Evolutionary conservation across 345 rosid species (phyloP).

Genomic region (Populus deltoides): DNA sequence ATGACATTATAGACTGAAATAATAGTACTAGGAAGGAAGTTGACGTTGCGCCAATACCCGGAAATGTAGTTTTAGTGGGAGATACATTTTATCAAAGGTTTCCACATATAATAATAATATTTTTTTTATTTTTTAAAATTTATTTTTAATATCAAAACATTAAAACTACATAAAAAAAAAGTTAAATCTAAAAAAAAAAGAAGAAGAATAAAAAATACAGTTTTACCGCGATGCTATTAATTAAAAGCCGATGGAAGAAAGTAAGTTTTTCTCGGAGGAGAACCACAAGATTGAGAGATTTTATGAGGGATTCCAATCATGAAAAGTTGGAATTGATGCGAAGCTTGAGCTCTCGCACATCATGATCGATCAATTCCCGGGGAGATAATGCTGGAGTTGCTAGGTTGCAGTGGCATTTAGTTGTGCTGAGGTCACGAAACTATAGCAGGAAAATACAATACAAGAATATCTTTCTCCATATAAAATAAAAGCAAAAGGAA

Average conservation of each 20-base stretch:
- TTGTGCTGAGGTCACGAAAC: background rate
- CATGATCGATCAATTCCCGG: background rate
- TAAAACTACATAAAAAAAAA: too few species aligned
- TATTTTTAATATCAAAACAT: too few species aligned
- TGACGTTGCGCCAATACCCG: background rate
- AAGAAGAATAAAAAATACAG: too few species aligned
- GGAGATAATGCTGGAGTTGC: background rate
- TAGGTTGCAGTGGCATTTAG: background rate
- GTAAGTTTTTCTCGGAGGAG: background rate
- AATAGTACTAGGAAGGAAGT: background rate
- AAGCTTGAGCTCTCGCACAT: background rate
- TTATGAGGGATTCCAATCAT: background rate
- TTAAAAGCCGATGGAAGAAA: background rate
- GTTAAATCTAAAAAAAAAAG: too few species aligned
- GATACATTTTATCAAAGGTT: slow-evolving; percentile 6
- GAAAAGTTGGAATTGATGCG: slow-evolving; percentile 13
- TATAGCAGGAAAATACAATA: background rate
- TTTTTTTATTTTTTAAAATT: too few species aligned
- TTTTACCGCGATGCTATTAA: background rate
- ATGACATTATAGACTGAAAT: background rate
- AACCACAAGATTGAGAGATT: slow-evolving; percentile 7
- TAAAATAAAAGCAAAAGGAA: slow-evolving; percentile 2
- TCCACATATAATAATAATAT: background rate
- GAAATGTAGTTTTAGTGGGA: background rate
- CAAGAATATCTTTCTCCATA: slow-evolving; percentile 4